These are phyloP conservation scores for Amauroascus verrucosus DNA, from an alignment of 2,329 filamentous ascomycete species.

Conservation along the genomic window DNA sequence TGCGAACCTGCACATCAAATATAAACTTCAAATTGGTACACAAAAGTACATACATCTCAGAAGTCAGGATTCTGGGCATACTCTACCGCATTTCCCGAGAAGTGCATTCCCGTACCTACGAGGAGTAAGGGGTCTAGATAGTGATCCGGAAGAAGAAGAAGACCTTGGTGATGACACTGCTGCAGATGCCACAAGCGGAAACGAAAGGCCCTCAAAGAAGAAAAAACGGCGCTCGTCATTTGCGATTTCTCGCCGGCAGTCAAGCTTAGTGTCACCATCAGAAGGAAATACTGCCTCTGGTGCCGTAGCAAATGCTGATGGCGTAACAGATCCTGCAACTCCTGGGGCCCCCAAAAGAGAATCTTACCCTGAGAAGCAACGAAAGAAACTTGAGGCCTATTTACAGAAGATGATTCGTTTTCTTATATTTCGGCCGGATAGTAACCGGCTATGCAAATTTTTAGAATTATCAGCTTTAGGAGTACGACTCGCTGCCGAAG, in stretches of 20 bases:
- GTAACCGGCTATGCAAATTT: constrained; percentile 91
- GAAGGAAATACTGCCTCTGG: constrained; percentile 33
- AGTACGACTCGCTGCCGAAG: constrained; percentile 85
- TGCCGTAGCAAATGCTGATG: constrained; percentile 25
- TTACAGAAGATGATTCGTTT: constrained; percentile 89
- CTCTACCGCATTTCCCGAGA: constrained; percentile 80
- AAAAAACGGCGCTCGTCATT: constrained; percentile 48
- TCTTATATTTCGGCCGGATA: constrained; percentile 93
- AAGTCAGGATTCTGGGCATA: constrained; percentile 58
- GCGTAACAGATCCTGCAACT: constrained; percentile 33
- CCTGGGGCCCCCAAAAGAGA: constrained; percentile 38
- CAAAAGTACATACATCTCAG: constrained; percentile 68
- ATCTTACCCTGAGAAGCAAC: constrained; percentile 67
- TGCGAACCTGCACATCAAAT: constrained; percentile 82
- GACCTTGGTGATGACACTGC: constrained; percentile 40
- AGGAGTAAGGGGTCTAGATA: constrained; percentile 66
- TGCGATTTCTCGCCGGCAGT: constrained; percentile 46
- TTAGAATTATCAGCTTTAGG: constrained; percentile 88
- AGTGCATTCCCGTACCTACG: constrained; percentile 84
- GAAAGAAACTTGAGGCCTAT: constrained; percentile 78
- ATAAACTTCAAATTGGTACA: constrained; percentile 75
- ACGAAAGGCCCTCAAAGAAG: constrained; percentile 47
- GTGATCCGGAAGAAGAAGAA: constrained; percentile 62
- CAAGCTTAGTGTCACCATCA: constrained; percentile 38
- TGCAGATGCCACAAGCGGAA: constrained; percentile 60